These are phyloP conservation scores for Fusarium clavum DNA, from an alignment of 2,329 filamentous ascomycete species.

Conservation along the genomic window DNA sequence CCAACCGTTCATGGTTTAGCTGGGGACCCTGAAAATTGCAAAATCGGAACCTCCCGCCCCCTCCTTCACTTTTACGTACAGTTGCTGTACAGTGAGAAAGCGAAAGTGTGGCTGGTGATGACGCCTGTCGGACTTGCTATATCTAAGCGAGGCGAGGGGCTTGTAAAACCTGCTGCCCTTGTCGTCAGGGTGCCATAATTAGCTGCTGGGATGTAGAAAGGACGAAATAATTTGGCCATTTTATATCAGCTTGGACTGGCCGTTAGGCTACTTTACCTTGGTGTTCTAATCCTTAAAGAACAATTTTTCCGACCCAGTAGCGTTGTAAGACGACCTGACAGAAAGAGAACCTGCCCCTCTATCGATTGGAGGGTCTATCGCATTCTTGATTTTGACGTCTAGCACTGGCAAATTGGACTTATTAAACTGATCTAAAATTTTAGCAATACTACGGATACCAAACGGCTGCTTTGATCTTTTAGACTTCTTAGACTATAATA, in stretches of 20 bases:
- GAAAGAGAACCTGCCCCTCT: slow-evolving; percentile 29
- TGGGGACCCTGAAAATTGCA: slow-evolving; percentile 30
- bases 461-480: neutral
- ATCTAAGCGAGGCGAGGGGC: slow-evolving; percentile 36
- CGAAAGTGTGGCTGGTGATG: slow-evolving; percentile 29
- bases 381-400: neutral
- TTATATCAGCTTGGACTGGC: neutral
- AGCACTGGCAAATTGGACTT: neutral
- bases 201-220: neutral
- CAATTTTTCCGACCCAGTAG: neutral
- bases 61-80: neutral
- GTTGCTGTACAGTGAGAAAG: neutral
- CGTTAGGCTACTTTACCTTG: neutral
- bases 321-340: neutral
- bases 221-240: neutral
- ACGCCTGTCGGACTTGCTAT: slow-evolving; percentile 9
- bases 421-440: neutral
- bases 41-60: slow-evolving; percentile 23
- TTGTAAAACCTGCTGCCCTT: slow-evolving; percentile 23
- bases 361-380: slow-evolving; percentile 24
- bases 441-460: neutral
- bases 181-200: neutral
- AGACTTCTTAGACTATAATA: neutral
- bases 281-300: neutral
- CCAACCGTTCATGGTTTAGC: slow-evolving; percentile 22